phyloP scores from a whole-genome alignment of 441 rosid genomes.

The Populus hybrid region DNA sequence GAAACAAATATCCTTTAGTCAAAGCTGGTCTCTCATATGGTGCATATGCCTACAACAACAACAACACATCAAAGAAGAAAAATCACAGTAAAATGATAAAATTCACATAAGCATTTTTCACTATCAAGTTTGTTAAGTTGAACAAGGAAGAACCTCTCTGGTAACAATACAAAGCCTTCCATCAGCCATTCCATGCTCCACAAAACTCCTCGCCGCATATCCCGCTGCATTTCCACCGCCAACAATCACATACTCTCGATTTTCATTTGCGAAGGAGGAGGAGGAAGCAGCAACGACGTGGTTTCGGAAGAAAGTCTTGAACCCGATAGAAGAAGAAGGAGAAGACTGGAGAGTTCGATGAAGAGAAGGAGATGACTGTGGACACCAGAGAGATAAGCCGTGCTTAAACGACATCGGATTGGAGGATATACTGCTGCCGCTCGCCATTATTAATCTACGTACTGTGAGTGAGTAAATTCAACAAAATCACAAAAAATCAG shows the following conservation, averaged over 20 bases:
- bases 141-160: conserved; percentile 54
- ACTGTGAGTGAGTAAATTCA: conserved; percentile 33
- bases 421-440: conserved; percentile 23
- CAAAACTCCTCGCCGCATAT: conserved; percentile 87
- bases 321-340: conserved; percentile 27
- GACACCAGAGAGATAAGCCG: conserved; percentile 56
- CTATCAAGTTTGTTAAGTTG: not conserved
- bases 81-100: not conserved
- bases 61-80: not conserved
- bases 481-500: conserved; percentile 23
- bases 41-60: conserved; percentile 56
- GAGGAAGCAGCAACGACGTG: conserved; percentile 48
- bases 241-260: conserved; percentile 89
- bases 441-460: conserved; percentile 51
- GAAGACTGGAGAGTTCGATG: conserved; percentile 38
- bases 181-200: conserved; percentile 88
- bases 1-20: conserved; percentile 91
- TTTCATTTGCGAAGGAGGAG: conserved; percentile 61
- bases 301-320: conserved; percentile 36
- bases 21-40: conserved; percentile 97
- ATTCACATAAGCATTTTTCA: not conserved
- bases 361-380: conserved; percentile 42
- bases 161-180: conserved; percentile 85
- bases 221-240: conserved; percentile 99
- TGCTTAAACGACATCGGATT: conserved; percentile 47